Evolutionary conservation across 768 basidiomycete species (phyloP).

Genomic region (Pluteus cervinus): DNA sequence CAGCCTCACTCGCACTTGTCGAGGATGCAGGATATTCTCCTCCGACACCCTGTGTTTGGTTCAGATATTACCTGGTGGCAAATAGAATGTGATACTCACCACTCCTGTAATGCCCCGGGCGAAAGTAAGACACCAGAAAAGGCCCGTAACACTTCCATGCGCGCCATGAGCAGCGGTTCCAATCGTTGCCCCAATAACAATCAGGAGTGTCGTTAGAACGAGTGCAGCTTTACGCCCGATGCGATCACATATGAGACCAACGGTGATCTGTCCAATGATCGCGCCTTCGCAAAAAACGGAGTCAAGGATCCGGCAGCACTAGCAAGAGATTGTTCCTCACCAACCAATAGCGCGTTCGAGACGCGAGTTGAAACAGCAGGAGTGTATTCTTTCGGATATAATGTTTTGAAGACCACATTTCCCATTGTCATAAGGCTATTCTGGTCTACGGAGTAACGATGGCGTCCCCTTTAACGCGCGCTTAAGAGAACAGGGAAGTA

Average conservation of each 20-base stretch:
- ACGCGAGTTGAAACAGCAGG: slow-evolving; percentile 58
- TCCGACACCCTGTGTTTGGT: slow-evolving; percentile 50
- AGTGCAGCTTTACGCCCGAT: slow-evolving; percentile 74
- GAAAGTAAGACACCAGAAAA: slow-evolving; percentile 73
- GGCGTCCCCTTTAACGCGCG: not conserved
- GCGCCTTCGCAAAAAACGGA: slow-evolving; percentile 39
- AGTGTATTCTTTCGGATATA: slow-evolving; percentile 63
- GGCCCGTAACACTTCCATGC: slow-evolving; percentile 44
- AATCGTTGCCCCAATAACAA: slow-evolving; percentile 64
- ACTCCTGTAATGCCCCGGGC: slow-evolving; percentile 26
- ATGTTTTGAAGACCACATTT: slow-evolving; percentile 59
- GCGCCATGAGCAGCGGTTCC: slow-evolving; percentile 64
- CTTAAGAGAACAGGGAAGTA: slow-evolving; percentile 4
- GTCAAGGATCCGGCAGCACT: not conserved
- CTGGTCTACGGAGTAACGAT: slow-evolving; percentile 37
- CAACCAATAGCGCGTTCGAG: slow-evolving; percentile 66
- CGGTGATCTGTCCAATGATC: slow-evolving; percentile 52
- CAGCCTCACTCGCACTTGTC: slow-evolving; percentile 63
- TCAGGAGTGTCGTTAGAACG: slow-evolving; percentile 59
- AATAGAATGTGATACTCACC: not conserved
- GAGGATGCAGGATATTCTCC: slow-evolving; percentile 76
- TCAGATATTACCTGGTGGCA: not conserved
- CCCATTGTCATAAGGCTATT: slow-evolving; percentile 69
- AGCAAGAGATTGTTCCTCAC: slow-evolving; percentile 30
- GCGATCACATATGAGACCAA: slow-evolving; percentile 68